Percentiles rank a stretch among this genome's conserved stretches.
Evolutionary conservation across 2,329 filamentous ascomycete genomes (phyloP).

Genomic region (Aspergillus sp.): DNA sequence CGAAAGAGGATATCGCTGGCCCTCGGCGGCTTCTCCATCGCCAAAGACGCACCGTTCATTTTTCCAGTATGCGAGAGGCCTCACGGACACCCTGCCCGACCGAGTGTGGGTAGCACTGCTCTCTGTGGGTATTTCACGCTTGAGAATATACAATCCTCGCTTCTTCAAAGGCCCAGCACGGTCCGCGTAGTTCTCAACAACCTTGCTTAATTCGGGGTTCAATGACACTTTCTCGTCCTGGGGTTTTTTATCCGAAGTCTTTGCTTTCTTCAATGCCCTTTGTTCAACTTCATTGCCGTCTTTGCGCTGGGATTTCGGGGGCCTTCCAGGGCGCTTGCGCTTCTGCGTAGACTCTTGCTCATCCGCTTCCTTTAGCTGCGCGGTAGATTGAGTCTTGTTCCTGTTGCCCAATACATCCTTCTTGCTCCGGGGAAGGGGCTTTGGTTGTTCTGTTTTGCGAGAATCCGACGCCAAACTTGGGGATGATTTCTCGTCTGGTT

Average conservation of each 20-base stretch:
- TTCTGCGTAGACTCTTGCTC: constrained; percentile 16
- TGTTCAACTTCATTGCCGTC: constrained; percentile 16
- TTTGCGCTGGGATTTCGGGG: constrained; percentile 23
- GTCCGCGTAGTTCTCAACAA: constrained; percentile 40
- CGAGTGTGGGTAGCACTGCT: constrained; percentile 60
- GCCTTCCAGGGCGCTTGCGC: constrained; percentile 25
- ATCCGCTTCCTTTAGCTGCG: constrained; percentile 12
- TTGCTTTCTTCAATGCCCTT: constrained; percentile 28
- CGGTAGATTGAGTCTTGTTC: constrained; percentile 5
- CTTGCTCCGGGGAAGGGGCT: constrained; percentile 13
- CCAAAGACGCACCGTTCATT: constrained; percentile 74
- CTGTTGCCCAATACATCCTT: constrained; percentile 8
- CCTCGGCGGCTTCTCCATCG: constrained; percentile 52
- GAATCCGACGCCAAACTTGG: constrained; percentile 7
- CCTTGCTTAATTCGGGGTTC: constrained; percentile 35
- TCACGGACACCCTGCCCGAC: constrained; percentile 72
- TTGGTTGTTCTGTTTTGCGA: constrained; percentile 8
- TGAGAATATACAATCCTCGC: constrained; percentile 47
- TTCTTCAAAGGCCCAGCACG: constrained; percentile 43
- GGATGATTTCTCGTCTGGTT: constrained; percentile 14
- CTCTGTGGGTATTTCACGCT: constrained; percentile 49
- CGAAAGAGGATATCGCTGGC: constrained; percentile 58
- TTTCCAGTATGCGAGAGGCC: constrained; percentile 79
- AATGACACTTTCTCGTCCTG: constrained; percentile 20
- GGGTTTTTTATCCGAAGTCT: constrained; percentile 17